Percentiles rank a stretch among this genome's conserved stretches.
These are phyloP conservation scores for Glarea lozoyensis DNA, from an alignment of 495 filamentous ascomycete genomes.

Conservation along the genomic window DNA sequence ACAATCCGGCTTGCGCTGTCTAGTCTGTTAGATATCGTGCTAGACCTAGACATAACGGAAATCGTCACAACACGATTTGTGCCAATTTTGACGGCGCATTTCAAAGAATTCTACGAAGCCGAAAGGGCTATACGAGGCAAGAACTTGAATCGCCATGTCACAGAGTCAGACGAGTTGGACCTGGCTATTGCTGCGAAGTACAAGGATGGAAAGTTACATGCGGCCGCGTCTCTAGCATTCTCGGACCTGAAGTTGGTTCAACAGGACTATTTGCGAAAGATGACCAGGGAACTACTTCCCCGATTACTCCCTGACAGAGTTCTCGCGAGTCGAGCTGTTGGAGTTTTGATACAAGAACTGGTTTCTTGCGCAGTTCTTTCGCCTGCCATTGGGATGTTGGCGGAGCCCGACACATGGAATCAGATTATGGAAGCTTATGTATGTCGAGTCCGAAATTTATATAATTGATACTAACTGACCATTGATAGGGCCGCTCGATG, in stretches of 20 bases:
- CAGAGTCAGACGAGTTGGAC: slow-evolving; percentile 92
- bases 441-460: slow-evolving; percentile 8
- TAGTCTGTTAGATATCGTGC: slow-evolving; percentile 58
- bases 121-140: slow-evolving; percentile 80
- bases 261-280: slow-evolving; percentile 75
- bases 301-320: slow-evolving; percentile 64
- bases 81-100: slow-evolving; percentile 83
- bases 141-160: slow-evolving; percentile 79
- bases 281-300: slow-evolving; percentile 62
- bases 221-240: slow-evolving; percentile 73
- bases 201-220: slow-evolving; percentile 78
- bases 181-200: slow-evolving; percentile 91
- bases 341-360: slow-evolving; percentile 75
- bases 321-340: slow-evolving; percentile 69
- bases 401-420: slow-evolving; percentile 96
- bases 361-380: slow-evolving; percentile 68
- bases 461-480: slow-evolving; percentile 4
- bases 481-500: slow-evolving; percentile 60
- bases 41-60: slow-evolving; percentile 69
- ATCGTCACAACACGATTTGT: slow-evolving; percentile 71
- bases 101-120: slow-evolving; percentile 84
- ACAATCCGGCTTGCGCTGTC: slow-evolving; percentile 66
- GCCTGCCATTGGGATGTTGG: slow-evolving; percentile 59
- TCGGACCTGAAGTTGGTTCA: slow-evolving; percentile 74
- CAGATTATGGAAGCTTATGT: slow-evolving; percentile 82